Percentiles rank a stretch among this genome's conserved stretches.
phyloP scores from a whole-genome alignment of 2,329 filamentous ascomycete genomes.

The Cordyceps pruinosa region DNA sequence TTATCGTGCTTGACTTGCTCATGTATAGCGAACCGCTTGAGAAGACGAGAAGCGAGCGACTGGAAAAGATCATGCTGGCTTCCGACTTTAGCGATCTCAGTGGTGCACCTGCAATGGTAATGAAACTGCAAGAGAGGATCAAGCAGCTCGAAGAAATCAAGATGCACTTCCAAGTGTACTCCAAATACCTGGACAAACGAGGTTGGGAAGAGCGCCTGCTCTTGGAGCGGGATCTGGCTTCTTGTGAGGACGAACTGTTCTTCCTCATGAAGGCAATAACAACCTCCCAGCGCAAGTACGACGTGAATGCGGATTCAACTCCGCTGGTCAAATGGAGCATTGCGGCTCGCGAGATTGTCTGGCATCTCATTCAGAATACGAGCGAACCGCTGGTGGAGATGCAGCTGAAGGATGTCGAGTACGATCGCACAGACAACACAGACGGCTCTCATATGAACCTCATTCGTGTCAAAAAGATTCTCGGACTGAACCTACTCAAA shows the following conservation, averaged over 20 bases:
- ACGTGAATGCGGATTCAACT: slow-evolving; percentile 62
- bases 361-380: slow-evolving; percentile 86
- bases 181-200: slow-evolving; percentile 75
- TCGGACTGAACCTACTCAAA: slow-evolving; percentile 81
- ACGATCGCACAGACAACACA: slow-evolving; percentile 92
- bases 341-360: slow-evolving; percentile 90
- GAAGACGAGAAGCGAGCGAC: slow-evolving; percentile 88
- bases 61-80: slow-evolving; percentile 98
- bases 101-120: slow-evolving; percentile 88
- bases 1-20: slow-evolving; percentile 91
- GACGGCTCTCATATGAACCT: slow-evolving; percentile 95
- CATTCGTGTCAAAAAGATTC: slow-evolving; percentile 79
- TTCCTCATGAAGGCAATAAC: slow-evolving; percentile 99
- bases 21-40: slow-evolving; percentile 95
- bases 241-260: slow-evolving; percentile 94
- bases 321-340: slow-evolving; percentile 88
- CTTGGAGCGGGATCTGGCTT: slow-evolving; percentile 82
- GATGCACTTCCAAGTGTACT: slow-evolving; percentile 87
- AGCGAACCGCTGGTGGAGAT: slow-evolving; percentile 87
- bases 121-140: slow-evolving; percentile 84
- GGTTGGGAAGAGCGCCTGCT: slow-evolving; percentile 86
- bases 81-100: slow-evolving; percentile 97
- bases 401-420: slow-evolving; percentile 83
- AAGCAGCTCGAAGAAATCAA: slow-evolving; percentile 95
- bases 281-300: slow-evolving; percentile 81